Base-by-base conservation (phyloP, 202 grass and related monocot species). In the Saccharum hybrid region DNA sequence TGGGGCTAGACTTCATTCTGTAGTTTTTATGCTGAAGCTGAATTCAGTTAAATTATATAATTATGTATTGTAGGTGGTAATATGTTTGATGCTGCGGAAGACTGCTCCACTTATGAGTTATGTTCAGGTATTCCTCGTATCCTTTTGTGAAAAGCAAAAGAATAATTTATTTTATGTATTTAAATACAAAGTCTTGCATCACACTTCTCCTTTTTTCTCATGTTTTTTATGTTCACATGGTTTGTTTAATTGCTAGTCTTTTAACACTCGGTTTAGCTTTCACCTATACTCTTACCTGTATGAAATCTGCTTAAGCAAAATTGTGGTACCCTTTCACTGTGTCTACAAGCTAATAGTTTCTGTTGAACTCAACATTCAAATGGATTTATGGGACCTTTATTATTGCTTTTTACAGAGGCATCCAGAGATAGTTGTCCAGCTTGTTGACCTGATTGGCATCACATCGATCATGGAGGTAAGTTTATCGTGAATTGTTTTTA, bases 381-480 rank as follows among this genome's bases (percentile, higher is more conserved):
- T 83, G 41, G 33, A 81, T 74, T 77, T 33, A 39, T 37, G 40
- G 15, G 3, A 36, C 37, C 48, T 38, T 79, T 41, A 14, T 28
- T 42, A 62, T 86, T 72, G 2, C 19, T 7, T 59, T 87, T 16
- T 74, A 22, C 78, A 99, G 96, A 88, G 51, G 39, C 96, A 99
- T 86, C 91, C 88, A 72, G 89, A 92, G 66, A 94, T 99, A 82
- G 89, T 99, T 65, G 41, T 73, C 18, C 96, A 99, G 77, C 93
- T 99, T 88, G 93, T 99, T 12, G 93, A 99, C 73, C 89, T 99
- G 62, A 94, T 99, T 84, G 93, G 93, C 33, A 96, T 99, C 78
- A 99, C 96, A 87, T 99, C 96, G 18, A 86, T 99, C 74, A 96
- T 99, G 91, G 96, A 99, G 91, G 96, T 87, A 37, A 88, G 86